Base-by-base conservation (phyloP, 2,329 filamentous ascomycete species). In the Grosmannia serpens region DNA sequence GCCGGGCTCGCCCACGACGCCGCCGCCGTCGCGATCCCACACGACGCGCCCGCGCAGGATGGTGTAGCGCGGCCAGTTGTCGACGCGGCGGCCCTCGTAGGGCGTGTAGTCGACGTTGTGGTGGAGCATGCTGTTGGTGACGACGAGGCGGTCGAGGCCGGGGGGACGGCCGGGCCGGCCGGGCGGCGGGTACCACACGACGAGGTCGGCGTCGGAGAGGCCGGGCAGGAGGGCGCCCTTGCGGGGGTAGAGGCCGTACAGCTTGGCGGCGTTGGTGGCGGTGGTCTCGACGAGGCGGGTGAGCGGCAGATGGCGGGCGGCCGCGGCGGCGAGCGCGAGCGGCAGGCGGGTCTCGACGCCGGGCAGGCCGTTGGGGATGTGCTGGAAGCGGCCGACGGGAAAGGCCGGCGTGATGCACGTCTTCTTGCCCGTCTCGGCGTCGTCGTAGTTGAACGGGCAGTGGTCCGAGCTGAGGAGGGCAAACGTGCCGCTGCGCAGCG, bases 101-200 rank as follows among this genome's bases (percentile, higher is more conserved):
- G 82, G 82, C 10, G 82, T 84, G 64, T 85, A 84, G 64, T 86
- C 82, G 2, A 83, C 77, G 60, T 80, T 74, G 65, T 85, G 82
- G 67, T 86, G 82, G 62, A 85, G 66, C 69, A 78, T 77, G 9
- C 71, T 70, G 63, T 84, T 83, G 47, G 69, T 67, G 61, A 80
- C 74, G 15, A 71, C 67, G 22, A 75, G 66, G 15, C 9, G 8
- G 57, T 55, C 47, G 47, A 59, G 75, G 62, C 57, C 56, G 15
- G 57, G 55, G 6, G 55, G 54, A 1, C 65, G 68, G 1, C 69
- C 24, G 33, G 60, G 49, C 22, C 46, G 35, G 55, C 58, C 58
- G 2, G 20, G 24, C 15, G 11, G 69, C 1, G 79, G 78, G 66
- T 82, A 80, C 79, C 80, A 84, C 24, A 83, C 75, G 13, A 77